Evolutionary conservation across 148 eudicot genomes (phyloP), one percentile per base, ranked within the genome.

Genomic region (Limonium bicolor): DNA sequence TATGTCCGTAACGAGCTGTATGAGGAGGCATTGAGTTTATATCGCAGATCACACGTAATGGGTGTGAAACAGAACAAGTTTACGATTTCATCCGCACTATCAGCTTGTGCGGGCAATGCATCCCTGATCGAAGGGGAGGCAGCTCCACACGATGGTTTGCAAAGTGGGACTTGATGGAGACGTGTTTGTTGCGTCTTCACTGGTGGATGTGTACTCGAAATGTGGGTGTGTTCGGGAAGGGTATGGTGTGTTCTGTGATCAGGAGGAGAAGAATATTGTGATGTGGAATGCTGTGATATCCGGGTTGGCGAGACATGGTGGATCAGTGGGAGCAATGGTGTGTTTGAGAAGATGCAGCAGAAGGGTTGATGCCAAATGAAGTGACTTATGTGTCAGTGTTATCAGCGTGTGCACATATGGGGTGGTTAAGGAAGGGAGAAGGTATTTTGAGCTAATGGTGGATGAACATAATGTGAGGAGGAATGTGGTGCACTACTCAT

Each of bases 61-160:
- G 65, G 63, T 20, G 55, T 78, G 34, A 66, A 61, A 31, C 62
- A 56, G 51, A 65, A 60, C 63, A 57, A 59, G 54, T 84, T 60
- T 51, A 55, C 71, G 2, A 54, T 76, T 23, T 84, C 94, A 43
- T 65, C 88, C 2, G 53, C 69, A 46, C 62, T 84, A 3, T 68
- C 81, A 61, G 94, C 85, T 24, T 84, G 88, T 68, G 78, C 81
- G 21, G 74, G 62, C 20, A 53, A 73, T 25, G 81, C 81, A 58
- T 78, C 78, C 55, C 63, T 76, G 16, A 59, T 63, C 53, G 78
- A 76, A 62, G 94, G 94, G 76, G 32, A 70, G 57, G 21, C 88
- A 79, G 69, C 59, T 71, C 15, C 85, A 79, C 50, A 46, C 70
- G 17, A 55, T 76, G 8, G 17, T 73, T 27, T 41, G 32, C 18